phyloP scores from a whole-genome alignment of 2,329 filamentous ascomycete genomes.

The Elsinoe batatas region DNA sequence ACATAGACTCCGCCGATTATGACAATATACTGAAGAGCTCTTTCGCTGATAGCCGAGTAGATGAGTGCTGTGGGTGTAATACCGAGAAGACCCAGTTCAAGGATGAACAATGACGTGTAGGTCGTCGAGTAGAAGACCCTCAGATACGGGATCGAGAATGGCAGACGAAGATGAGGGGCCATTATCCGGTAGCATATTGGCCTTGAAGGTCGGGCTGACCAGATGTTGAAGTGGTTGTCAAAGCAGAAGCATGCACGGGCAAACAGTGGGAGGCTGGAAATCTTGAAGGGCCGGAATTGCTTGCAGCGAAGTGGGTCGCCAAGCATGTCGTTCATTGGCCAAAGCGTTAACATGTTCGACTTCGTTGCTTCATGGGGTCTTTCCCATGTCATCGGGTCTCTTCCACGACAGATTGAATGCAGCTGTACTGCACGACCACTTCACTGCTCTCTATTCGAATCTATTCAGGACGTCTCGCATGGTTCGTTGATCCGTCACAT shows the following conservation, averaged over 20 bases:
- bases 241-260: background rate
- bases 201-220: background rate
- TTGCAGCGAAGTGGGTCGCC: conserved; percentile 8
- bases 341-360: background rate
- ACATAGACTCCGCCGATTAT: conserved; percentile 69
- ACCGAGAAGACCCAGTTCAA: conserved; percentile 64
- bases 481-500: too few species aligned
- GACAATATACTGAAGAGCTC: conserved; percentile 69
- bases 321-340: background rate
- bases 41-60: conserved; percentile 59
- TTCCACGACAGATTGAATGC: too few species aligned
- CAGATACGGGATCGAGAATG: conserved; percentile 50
- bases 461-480: background rate
- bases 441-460: background rate
- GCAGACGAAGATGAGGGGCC: conserved; percentile 17
- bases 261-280: background rate
- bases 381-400: too few species aligned
- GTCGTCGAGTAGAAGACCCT: conserved; percentile 70
- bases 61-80: conserved; percentile 71
- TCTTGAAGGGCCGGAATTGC: background rate
- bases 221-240: conserved; percentile 1
- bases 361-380: background rate
- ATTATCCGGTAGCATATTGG: conserved; percentile 9
- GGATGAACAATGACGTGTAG: conserved; percentile 65
- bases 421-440: too few species aligned